Base-by-base conservation (phyloP, 306 rosid genomes). In the Pterocarpus santalinus region DNA sequence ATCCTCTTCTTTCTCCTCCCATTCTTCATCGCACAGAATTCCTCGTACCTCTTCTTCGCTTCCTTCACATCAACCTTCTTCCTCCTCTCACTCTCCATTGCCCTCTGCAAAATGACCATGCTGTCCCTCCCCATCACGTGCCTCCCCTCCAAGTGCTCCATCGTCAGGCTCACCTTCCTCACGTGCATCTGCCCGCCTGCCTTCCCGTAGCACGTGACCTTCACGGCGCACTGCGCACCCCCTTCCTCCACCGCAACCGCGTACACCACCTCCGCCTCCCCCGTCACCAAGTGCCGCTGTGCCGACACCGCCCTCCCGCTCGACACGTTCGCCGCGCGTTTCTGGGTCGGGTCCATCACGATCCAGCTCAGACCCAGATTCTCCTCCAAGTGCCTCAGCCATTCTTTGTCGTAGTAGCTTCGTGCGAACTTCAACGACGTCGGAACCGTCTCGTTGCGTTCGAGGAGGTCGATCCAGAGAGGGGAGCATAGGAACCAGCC, bases 61-160 rank as follows among this genome's bases (percentile, higher is more conserved):
- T 90, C 94, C 2, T n/a, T 74, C 5, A 17, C 61, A 8, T 72
- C 84, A 32, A 49, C 77, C 13, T 35, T 85, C 75, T 47, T 83
- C 75, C 93, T 90, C 86, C 61, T 80, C 32, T 90, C 91, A 12
- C 44, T 61, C 8, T 84, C 91, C 72, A 95, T 82, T 3, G 90
- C 96, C 44, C 66, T 86, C 9, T 77, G 82, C 73, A 95, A 65
- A 41, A 95, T 80, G 10, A 75, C 82, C 82, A 89, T 22, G 57
- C 97, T 89, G 30, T 93, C 86, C 82, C 66, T 81, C 69, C 99
- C 99, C 7, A 75, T 82, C 81, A 95, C 6, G 72, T 87, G 90
- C 82, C 69, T 91, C 30, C 97, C 99, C 2, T 93, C 97, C 80
- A 82, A 75, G 75, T 89, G 93, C 89, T 90, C 94, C 81, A 87